A percentile compares a stretch with the other conserved stretches of the same genome.
phyloP scores from a whole-genome alignment of 2,329 filamentous ascomycete species.

The Sclerotinia glacialis region DNA sequence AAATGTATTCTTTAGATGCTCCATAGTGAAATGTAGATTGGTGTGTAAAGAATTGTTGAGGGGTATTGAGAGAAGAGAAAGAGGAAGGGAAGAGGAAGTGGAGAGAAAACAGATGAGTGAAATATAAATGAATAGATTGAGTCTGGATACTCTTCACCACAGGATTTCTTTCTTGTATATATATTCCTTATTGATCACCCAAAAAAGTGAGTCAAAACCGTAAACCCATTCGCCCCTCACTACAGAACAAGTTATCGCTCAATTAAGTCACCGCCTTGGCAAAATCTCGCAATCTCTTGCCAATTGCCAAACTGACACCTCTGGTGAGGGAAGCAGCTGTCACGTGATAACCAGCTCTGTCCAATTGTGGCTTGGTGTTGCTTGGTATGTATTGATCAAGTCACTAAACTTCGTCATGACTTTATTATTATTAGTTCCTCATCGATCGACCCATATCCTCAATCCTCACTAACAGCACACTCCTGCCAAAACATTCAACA shows the following conservation, averaged over 20 bases:
- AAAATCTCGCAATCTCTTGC: conserved; percentile 27
- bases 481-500: not conserved
- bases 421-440: not conserved
- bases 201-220: conserved; percentile 3
- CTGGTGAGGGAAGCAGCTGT: too few relatives aligned
- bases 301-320: not conserved
- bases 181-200: conserved; percentile 8
- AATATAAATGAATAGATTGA: not conserved
- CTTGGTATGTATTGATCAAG: not conserved
- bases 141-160: not conserved
- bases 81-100: not conserved
- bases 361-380: too few relatives aligned
- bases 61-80: not conserved
- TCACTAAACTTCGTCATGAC: conserved; percentile 9
- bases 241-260: not conserved
- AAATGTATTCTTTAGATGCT: conserved; percentile 55
- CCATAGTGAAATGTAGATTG: conserved; percentile 36
- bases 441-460: too few relatives aligned
- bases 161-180: conserved; percentile 1
- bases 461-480: not conserved
- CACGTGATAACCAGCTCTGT: too few relatives aligned
- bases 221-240: conserved; percentile 14
- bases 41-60: conserved; percentile 21
- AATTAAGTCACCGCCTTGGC: conserved; percentile 11
- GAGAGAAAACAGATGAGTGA: not conserved